Evolutionary conservation across 2,329 filamentous ascomycete genomes (phyloP), one percentile per base, ranked within the genome.

Genomic region (Sclerotinia spermophila): DNA sequence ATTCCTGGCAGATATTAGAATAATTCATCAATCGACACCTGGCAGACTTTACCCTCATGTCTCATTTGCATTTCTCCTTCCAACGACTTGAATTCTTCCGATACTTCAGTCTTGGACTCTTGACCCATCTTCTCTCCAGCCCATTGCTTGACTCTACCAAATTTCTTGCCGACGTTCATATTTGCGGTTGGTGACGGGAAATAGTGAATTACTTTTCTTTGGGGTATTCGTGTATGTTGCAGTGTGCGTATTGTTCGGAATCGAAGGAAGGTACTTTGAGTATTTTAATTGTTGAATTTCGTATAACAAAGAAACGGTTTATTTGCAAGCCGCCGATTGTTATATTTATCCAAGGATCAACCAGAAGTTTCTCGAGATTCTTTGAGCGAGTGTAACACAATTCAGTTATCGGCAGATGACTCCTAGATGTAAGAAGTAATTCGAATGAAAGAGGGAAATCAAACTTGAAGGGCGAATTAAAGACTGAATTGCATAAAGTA

Each of bases 121-220:
- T 88, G 89, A 77, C 95, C 95, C 92, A 98, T 97, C 83, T 94
- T 93, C 84, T 98, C 95, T 76, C 93, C 93, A 51, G 94, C 93
- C 95, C 95, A 98, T 90, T 98, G 95, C 84, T 95, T 96, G 85
- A 97, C 90, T 79, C 95, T 91, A 83, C 94, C 95, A 80, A 98
- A 89, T 81, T 96, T 97, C 86, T 97, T 97, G 82, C 77, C 79
- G 74, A 80, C 79, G 76, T 80, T 79, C 78, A 80, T 80, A n/a
- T 72, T 77, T 48, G 74, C 73, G 73, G 67, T 53, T 75, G 51
- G n/a, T 38, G 64, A 33, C 30, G 15, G 7, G 13, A 11, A 30
- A 19, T n/a, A 15, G 30, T 15, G 19, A 61, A 42, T 62, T 15
- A 24, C 3, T 61, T 61, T 44, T 51, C 55, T 38, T 40, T 15